These are phyloP conservation scores for Yamadazyma trypodendri DNA, from an alignment of 1,139 yeast species.

Conservation along the genomic window DNA sequence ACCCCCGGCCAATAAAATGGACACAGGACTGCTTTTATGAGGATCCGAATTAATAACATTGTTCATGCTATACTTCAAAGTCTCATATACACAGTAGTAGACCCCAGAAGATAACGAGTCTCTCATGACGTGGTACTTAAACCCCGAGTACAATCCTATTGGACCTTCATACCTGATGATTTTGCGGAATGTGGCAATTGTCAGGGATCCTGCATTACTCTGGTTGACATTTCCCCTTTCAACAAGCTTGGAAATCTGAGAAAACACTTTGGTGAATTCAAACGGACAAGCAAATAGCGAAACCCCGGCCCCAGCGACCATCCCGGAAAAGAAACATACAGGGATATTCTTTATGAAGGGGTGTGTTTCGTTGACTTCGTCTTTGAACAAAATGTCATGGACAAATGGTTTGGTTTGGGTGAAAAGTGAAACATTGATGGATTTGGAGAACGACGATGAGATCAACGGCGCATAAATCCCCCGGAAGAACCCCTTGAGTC, in stretches of 20 bases:
- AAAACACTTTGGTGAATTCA: slow-evolving; percentile 78
- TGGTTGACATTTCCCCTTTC: slow-evolving; percentile 25
- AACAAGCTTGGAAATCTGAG: slow-evolving; percentile 62
- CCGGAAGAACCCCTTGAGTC: slow-evolving; percentile 68
- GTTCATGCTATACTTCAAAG: slow-evolving; percentile 53
- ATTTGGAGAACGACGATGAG: slow-evolving; percentile 64
- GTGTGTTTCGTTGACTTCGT: slow-evolving; percentile 18
- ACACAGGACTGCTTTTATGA: slow-evolving; percentile 28
- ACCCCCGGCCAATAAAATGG: slow-evolving; percentile 68
- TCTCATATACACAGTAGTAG: slow-evolving; percentile 74
- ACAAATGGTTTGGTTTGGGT: slow-evolving; percentile 54
- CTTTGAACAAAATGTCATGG: slow-evolving; percentile 28
- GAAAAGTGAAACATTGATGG: slow-evolving; percentile 67
- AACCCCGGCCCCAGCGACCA: slow-evolving; percentile 63
- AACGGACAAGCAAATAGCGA: slow-evolving; percentile 79
- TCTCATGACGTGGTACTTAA: slow-evolving; percentile 59
- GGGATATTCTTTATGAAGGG: slow-evolving; percentile 59
- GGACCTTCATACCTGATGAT: slow-evolving; percentile 60
- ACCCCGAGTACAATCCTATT: slow-evolving; percentile 71
- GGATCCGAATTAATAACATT: slow-evolving; percentile 31
- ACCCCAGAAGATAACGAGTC: slow-evolving; percentile 73
- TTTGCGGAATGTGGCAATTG: slow-evolving; percentile 41
- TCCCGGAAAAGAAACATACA: slow-evolving; percentile 64
- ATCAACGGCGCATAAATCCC: slow-evolving; percentile 74
- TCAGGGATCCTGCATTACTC: background rate